These are phyloP conservation scores for Eimeria sp. DNA, from an alignment of 169 alveolate genomes.

Conservation along the genomic window DNA sequence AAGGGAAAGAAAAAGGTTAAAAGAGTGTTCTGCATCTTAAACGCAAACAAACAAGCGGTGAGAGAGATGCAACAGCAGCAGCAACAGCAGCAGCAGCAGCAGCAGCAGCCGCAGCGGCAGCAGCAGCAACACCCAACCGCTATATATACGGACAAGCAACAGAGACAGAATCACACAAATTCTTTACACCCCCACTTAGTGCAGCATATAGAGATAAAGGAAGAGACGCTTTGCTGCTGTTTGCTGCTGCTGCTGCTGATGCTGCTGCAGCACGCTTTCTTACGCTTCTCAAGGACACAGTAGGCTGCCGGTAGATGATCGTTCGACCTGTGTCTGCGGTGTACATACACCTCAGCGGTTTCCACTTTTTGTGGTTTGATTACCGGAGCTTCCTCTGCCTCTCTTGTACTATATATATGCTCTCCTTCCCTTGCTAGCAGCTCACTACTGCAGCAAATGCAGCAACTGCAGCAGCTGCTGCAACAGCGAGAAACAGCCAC, in stretches of 20 bases:
- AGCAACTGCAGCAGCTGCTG: no score
- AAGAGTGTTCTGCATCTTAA: neutral
- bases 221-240: neutral
- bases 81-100: conserved; percentile 54
- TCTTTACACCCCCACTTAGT: neutral
- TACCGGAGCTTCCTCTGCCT: neutral
- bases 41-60: neutral
- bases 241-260: neutral
- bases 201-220: neutral
- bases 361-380: neutral
- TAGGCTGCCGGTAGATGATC: neutral
- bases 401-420: neutral
- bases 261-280: neutral
- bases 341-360: neutral
- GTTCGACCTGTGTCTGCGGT: neutral
- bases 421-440: no score
- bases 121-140: no score
- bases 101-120: conserved; percentile 28
- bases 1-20: neutral
- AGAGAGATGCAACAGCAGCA: conserved; percentile 32
- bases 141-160: neutral
- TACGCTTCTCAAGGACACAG: neutral
- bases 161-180: neutral
- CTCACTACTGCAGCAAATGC: no score
- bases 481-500: no score